phyloP scores from a whole-genome alignment of 2,329 filamentous ascomycete genomes.

The Seiridium unicorne region DNA sequence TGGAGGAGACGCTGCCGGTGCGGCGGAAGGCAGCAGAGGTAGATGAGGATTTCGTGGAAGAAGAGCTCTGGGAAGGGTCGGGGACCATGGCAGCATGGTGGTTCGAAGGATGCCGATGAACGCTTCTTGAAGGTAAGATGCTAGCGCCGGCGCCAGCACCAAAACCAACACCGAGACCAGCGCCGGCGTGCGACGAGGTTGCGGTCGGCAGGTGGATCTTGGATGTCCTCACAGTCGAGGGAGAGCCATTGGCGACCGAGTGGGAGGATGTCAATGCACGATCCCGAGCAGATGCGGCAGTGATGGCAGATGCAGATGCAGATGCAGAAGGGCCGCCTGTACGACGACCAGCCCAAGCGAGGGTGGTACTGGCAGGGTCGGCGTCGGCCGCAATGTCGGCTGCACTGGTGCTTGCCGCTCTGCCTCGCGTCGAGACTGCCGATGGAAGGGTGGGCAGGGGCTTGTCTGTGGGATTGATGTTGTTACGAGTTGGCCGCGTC shows the following conservation, averaged over 20 bases:
- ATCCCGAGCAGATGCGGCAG: slow-evolving; percentile 8
- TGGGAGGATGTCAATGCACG: not conserved
- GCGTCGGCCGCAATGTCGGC: not conserved
- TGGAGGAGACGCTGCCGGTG: slow-evolving; percentile 46
- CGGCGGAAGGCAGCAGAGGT: slow-evolving; percentile 34
- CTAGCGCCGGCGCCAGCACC: slow-evolving; percentile 1
- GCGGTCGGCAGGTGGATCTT: not conserved
- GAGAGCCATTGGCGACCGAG: not conserved
- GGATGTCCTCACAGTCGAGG: not conserved
- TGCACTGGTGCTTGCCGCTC: not conserved
- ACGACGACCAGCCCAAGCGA: not conserved
- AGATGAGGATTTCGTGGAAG: slow-evolving; percentile 5
- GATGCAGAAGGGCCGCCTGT: not conserved
- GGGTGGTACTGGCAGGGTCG: not conserved
- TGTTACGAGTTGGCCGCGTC: not conserved
- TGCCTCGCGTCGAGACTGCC: not conserved
- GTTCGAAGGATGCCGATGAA: slow-evolving; percentile 1
- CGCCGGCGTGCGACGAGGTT: not conserved
- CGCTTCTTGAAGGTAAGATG: not conserved
- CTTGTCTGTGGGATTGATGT: not conserved
- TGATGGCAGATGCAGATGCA: not conserved
- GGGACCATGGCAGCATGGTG: slow-evolving; percentile 21
- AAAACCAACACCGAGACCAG: not conserved
- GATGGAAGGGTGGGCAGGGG: not conserved
- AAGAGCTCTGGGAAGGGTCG: slow-evolving; percentile 9